These are phyloP conservation scores for Simmondsia chinensis DNA, from an alignment of 148 eudicot genomes.

Conservation along the genomic window DNA sequence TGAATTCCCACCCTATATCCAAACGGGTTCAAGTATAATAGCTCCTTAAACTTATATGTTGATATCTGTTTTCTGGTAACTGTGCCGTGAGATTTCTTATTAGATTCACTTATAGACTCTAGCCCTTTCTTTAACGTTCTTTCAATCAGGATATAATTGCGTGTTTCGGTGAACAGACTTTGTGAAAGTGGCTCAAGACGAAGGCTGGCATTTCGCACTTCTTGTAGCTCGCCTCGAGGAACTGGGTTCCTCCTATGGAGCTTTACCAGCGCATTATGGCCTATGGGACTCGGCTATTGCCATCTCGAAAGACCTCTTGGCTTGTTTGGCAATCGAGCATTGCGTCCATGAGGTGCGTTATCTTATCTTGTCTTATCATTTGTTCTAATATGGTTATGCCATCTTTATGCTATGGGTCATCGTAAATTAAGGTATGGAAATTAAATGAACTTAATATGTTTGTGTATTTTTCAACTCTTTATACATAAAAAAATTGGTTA, in stretches of 20 bases:
- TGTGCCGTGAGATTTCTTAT: too few relatives aligned
- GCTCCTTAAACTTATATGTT: too few relatives aligned
- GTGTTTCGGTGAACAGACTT: constrained; percentile 91
- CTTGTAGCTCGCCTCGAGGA: constrained; percentile 78
- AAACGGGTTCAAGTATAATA: too few relatives aligned
- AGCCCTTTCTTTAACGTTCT: neutral
- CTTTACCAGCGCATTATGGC: constrained; percentile 94
- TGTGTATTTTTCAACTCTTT: too few relatives aligned
- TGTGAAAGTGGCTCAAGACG: constrained; percentile 97
- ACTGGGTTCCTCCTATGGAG: constrained; percentile 87
- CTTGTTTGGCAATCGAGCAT: constrained; percentile 90
- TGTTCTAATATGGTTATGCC: neutral
- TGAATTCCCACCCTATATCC: too few relatives aligned
- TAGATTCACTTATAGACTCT: neutral
- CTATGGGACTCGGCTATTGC: constrained; percentile 91
- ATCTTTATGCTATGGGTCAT: too few relatives aligned
- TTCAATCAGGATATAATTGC: constrained; percentile 77
- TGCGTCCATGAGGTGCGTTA: constrained; percentile 85
- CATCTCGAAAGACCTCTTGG: constrained; percentile 72
- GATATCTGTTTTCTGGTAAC: too few relatives aligned
- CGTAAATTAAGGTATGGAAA: too few relatives aligned
- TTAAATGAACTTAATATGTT: too few relatives aligned
- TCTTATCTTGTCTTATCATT: neutral
- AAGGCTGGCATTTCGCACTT: constrained; percentile 84
- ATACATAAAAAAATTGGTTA: too few relatives aligned